These are phyloP conservation scores for Annulohypoxylon nitens DNA, from an alignment of 495 filamentous ascomycete genomes.

Conservation along the genomic window DNA sequence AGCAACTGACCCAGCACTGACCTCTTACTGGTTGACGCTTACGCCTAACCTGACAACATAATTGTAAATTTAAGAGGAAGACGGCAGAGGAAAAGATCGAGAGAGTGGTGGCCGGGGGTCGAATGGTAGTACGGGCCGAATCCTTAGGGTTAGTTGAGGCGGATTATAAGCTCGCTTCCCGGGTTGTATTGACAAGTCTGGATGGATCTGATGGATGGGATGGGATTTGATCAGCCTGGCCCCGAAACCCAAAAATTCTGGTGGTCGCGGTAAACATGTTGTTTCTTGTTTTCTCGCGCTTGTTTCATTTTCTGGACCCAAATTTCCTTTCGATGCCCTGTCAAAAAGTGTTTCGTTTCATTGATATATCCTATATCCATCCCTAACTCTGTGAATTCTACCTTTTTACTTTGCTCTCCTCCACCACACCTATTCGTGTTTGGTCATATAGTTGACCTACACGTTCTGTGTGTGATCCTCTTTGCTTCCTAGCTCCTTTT, in stretches of 20 bases:
- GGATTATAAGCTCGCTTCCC: slow-evolving; percentile 45
- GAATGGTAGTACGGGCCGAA: slow-evolving; percentile 45
- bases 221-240: slow-evolving; percentile 45
- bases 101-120: slow-evolving; percentile 35
- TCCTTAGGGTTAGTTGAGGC: slow-evolving; percentile 47
- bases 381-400: slow-evolving; percentile 41
- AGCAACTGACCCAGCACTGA: slow-evolving; percentile 41
- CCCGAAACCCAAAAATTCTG: slow-evolving; percentile 35
- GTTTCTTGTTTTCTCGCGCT: slow-evolving; percentile 44
- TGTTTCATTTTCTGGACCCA: slow-evolving; percentile 47
- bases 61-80: slow-evolving; percentile 43
- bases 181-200: slow-evolving; percentile 42
- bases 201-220: slow-evolving; percentile 46
- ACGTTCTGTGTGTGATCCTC: slow-evolving; percentile 12
- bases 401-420: slow-evolving; percentile 39
- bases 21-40: slow-evolving; percentile 44
- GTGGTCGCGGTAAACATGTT: slow-evolving; percentile 43
- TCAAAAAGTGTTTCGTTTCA: slow-evolving; percentile 47
- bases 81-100: slow-evolving; percentile 27
- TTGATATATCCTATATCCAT: slow-evolving; percentile 46
- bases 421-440: slow-evolving; percentile 27
- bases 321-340: slow-evolving; percentile 34
- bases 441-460: slow-evolving; percentile 30
- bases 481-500: slow-evolving; percentile 20
- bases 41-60: slow-evolving; percentile 45